These are phyloP conservation scores for Murraya paniculata DNA, from an alignment of 345 rosid species.

Conservation along the genomic window DNA sequence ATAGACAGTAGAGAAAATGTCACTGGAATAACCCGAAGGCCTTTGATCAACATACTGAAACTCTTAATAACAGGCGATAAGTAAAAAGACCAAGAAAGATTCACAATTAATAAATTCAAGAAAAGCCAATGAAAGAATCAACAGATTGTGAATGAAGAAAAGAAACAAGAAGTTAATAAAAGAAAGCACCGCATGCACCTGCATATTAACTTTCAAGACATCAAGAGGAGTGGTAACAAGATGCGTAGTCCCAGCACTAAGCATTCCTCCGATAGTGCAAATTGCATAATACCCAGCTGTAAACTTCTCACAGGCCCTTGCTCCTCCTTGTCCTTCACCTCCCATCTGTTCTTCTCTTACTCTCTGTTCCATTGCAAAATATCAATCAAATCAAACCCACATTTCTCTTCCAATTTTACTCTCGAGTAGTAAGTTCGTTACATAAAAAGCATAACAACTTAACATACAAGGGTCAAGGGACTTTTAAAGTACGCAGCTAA, in stretches of 20 bases:
- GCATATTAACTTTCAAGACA: conserved; percentile 69
- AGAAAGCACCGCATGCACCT: conserved; percentile 27
- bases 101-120: not conserved
- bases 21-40: not conserved
- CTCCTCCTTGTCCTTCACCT: conserved; percentile 12
- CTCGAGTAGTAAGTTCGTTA: not conserved
- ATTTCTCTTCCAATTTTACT: not conserved
- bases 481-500: not conserved
- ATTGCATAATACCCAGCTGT: conserved; percentile 52
- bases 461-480: no score
- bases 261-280: conserved; percentile 53
- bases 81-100: not conserved
- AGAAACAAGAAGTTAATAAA: not conserved
- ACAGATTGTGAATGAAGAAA: not conserved
- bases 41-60: not conserved
- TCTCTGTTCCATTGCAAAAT: not conserved
- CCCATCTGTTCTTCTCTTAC: not conserved
- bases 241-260: conserved; percentile 64
- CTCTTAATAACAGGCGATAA: not conserved
- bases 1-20: not conserved
- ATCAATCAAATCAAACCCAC: conserved; percentile 9
- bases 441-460: not conserved
- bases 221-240: conserved; percentile 59
- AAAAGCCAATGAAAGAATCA: no score
- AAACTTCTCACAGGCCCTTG: conserved; percentile 29